Conservation (phyloP, 768 basidiomycete species). For the Roridomyces roridus region DNA sequence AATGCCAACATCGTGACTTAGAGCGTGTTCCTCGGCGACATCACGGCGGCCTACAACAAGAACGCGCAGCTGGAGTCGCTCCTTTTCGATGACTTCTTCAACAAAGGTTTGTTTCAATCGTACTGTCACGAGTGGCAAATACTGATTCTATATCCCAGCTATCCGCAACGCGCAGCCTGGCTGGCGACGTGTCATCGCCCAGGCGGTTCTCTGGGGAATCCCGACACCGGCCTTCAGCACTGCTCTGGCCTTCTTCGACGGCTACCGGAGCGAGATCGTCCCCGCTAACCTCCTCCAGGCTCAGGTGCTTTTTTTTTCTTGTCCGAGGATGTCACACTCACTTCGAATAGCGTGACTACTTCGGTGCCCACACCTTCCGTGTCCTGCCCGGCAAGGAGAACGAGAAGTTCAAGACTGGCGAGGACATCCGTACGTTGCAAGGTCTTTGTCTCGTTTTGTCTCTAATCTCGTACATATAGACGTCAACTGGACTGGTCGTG, state of each 20-base stretch:
- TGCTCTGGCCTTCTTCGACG: slow-evolving; percentile 98
- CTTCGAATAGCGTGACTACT: slow-evolving; percentile 84
- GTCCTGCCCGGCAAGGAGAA: slow-evolving; percentile 94
- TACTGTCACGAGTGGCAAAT: background rate
- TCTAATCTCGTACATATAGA: too few species aligned
- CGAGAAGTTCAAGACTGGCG: slow-evolving; percentile 73
- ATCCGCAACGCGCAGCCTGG: slow-evolving; percentile 95
- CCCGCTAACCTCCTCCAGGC: slow-evolving; percentile 96
- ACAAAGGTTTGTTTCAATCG: slow-evolving; percentile 63
- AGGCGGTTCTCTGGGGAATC: slow-evolving; percentile 97
- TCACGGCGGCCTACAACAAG: slow-evolving; percentile 90
- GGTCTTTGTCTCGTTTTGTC: too few species aligned
- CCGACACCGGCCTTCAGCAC: slow-evolving; percentile 98
- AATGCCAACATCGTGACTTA: slow-evolving; percentile 26
- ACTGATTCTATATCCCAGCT: slow-evolving; percentile 48
- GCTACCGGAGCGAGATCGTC: slow-evolving; percentile 94
- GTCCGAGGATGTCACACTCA: slow-evolving; percentile 1
- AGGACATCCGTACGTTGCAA: slow-evolving; percentile 85
- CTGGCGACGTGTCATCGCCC: slow-evolving; percentile 97
- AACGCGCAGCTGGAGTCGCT: slow-evolving; percentile 86
- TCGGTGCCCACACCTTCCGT: slow-evolving; percentile 98
- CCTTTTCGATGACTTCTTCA: slow-evolving; percentile 97
- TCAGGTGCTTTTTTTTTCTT: slow-evolving; percentile 57
- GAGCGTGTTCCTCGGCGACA: slow-evolving; percentile 95
- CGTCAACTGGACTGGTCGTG: slow-evolving; percentile 98